phyloP scores from a whole-genome alignment of 768 basidiomycete species.

The Panellus pusillus region DNA sequence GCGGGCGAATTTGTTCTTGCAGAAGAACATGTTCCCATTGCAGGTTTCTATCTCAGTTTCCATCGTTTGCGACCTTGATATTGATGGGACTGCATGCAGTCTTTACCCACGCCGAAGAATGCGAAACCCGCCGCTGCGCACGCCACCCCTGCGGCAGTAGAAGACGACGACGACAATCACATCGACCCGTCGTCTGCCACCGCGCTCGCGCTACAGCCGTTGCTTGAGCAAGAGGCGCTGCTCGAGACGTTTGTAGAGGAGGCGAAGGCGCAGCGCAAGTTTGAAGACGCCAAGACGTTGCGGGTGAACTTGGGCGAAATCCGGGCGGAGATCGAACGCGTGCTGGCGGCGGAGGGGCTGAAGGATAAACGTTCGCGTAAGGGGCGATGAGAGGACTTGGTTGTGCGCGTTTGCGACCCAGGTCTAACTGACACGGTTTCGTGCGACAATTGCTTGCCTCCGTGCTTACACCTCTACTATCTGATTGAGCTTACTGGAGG shows the following conservation, averaged over 20 bases:
- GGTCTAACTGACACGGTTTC: too few relatives aligned
- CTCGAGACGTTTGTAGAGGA: constrained; percentile 90
- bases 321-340: constrained; percentile 74
- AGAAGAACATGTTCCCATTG: constrained; percentile 87
- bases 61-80: neutral
- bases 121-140: constrained; percentile 12
- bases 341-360: constrained; percentile 37
- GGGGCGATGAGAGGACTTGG: constrained; percentile 3
- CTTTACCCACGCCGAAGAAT: constrained; percentile 51
- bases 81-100: constrained; percentile 31
- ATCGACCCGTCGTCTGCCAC: constrained; percentile 69
- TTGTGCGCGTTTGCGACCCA: neutral
- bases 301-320: constrained; percentile 82
- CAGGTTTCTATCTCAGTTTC: constrained; percentile 46
- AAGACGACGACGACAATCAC: constrained; percentile 23
- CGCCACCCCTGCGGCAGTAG: constrained; percentile 10
- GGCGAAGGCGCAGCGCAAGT: constrained; percentile 87
- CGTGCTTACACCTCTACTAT: too few relatives aligned
- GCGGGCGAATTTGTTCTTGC: constrained; percentile 77
- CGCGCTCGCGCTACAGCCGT: constrained; percentile 76
- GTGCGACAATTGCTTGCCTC: too few relatives aligned
- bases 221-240: constrained; percentile 92
- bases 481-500: too few relatives aligned
- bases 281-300: constrained; percentile 90
- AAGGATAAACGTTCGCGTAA: constrained; percentile 14